Evolutionary conservation across 192 early-diverging fungal genomes (phyloP).

Genomic region (Ambispora gerdemannii): DNA sequence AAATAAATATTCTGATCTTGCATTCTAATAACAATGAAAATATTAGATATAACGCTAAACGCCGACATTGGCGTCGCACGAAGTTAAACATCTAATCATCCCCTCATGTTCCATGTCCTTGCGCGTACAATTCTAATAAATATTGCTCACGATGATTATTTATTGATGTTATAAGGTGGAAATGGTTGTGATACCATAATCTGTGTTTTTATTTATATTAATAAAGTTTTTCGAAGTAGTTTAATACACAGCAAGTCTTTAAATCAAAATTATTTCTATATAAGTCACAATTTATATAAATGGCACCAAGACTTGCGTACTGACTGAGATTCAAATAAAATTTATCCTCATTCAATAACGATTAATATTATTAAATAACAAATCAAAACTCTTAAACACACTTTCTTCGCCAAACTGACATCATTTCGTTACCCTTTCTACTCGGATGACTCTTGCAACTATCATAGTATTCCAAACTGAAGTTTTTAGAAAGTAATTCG

Average conservation of each 20-base stretch:
- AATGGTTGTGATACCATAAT: neutral
- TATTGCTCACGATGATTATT: too few species aligned
- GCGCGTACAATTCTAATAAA: too few species aligned
- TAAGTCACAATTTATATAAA: neutral
- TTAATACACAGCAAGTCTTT: neutral
- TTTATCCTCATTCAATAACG: neutral
- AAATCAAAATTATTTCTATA: neutral
- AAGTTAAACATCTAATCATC: constrained; percentile 88
- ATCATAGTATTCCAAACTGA: too few species aligned
- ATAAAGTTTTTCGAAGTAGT: neutral
- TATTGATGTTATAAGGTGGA: too few species aligned
- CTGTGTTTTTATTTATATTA: neutral
- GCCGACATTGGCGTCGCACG: constrained; percentile 98
- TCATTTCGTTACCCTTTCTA: neutral
- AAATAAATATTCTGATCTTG: neutral
- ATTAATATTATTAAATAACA: neutral
- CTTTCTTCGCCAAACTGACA: neutral
- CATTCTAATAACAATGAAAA: neutral
- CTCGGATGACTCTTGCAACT: too few species aligned
- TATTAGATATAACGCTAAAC: constrained; percentile 96
- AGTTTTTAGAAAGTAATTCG: too few species aligned
- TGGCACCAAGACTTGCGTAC: too few species aligned
- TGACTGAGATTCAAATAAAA: too few species aligned
- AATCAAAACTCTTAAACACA: neutral
- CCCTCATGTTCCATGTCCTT: too few species aligned